Evolutionary conservation across 129 eudicot species (phyloP), one percentile per base, ranked within the genome.

Genomic region (Flaveria bidentis): DNA sequence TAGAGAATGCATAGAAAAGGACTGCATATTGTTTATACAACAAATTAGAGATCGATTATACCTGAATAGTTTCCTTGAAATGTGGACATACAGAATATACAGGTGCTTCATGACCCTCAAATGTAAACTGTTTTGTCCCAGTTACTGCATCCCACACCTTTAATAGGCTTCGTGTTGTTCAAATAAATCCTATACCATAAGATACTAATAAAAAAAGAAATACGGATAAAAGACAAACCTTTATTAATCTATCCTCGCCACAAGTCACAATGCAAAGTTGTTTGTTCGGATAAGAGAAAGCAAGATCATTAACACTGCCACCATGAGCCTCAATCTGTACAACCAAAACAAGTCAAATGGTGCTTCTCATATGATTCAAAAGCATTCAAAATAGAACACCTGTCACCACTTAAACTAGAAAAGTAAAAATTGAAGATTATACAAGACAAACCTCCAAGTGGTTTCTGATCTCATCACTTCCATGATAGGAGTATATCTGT

Each of bases 131-230:
- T 71, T 85, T 91, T 53, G 89, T 56, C 76, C 97, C 97, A 75
- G 93, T 88, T 56, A 82, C 86, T 77, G 91, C 97, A 91, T 91
- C 97, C 97, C 97, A 91, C 51, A 91, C 97, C 97, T 91, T 79
- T 42, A 76, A 25, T 66, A 39, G 62, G 44, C 49, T 65, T 71
- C 41, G 69, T 68, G 11, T 56, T 33, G 22, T 61, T 61, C 18
- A 18, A 47, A 79, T 46, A 30, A 62, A 64, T 14, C 22, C 74
- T 49, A 71, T 28, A 79, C 28, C 46, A 9, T 39, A 36, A 8
- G 8, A 18, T 57, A 13, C 5, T 47, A 28, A 28, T 30, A 20
- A 36, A 17, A 64, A 72, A 64, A 72, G 22, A 11, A 26, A 51
- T 5, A 33, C 1, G 15, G 12, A 28, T 44, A 50, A 49, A 76